Evolutionary conservation across 169 alveolate genomes (phyloP), one percentile per base, ranked within the genome.

Genomic region (Plasmodium berghei): DNA sequence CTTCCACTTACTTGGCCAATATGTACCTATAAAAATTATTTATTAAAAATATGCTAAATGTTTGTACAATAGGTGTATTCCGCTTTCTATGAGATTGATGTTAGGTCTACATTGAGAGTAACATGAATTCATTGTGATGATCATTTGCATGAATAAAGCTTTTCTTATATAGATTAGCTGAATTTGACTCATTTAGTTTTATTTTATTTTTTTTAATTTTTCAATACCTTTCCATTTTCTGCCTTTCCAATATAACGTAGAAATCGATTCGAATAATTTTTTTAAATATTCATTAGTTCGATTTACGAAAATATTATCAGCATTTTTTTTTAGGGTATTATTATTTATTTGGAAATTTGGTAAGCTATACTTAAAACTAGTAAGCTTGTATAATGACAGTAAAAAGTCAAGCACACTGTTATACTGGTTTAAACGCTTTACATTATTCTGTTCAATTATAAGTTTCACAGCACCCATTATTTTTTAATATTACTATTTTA

Each of bases 1-100:
- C 66, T 91, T 92, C 97, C 97, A 95, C 87, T 95, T 95, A 94
- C 95, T 95, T 18, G 97, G 95, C 91, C 86, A 72, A 85, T 89
- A 92, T 2, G 94, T 74, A 72, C 92, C 95, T 92, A 22, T 22
- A 58, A 54, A 54, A 52, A n/a, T 42, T 63, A 22, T 58, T 22
- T 63, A 12, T 34, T 14, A n/a, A 9, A 63, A 58, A 52, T 52
- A 14, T 52, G 59, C 1, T 9, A 52, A 52, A 8, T 52, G 59
- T 52, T 16, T 52, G 42, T 34, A 34, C 42, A 34, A 34, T 34
- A 34, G 0, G 42, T 34, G 42, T 34, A 34, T 34, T 34, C 8
- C 8, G 6, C 0, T 34, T 34, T 3, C 8, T 3, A 3, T 1
- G 8, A 34, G 26, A 34, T 0, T 2, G 6, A 4, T 34, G 3